These are phyloP conservation scores for Macrocybe gigantea DNA, from an alignment of 768 basidiomycete genomes.

Conservation along the genomic window DNA sequence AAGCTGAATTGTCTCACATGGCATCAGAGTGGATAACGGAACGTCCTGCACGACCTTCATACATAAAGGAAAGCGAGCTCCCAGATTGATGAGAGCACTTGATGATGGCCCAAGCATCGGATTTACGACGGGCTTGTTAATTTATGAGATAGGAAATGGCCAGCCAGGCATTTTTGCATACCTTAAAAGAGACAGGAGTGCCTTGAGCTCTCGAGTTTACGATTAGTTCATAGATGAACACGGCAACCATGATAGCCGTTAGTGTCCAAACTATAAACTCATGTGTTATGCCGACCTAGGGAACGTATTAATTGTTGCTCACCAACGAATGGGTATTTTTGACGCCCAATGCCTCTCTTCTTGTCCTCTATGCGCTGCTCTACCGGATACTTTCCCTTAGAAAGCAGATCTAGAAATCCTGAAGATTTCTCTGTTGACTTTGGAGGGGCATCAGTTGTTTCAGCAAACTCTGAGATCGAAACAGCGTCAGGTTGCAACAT, in stretches of 20 bases:
- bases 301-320: constrained; percentile 8
- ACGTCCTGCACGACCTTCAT: constrained; percentile 70
- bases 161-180: constrained; percentile 16
- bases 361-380: constrained; percentile 87
- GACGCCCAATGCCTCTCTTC: constrained; percentile 77
- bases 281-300: constrained; percentile 7
- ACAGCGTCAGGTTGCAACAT: not conserved
- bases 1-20: not conserved
- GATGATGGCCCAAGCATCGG: constrained; percentile 89
- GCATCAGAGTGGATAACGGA: constrained; percentile 45
- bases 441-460: constrained; percentile 32
- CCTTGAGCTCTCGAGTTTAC: constrained; percentile 74
- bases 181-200: constrained; percentile 81
- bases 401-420: constrained; percentile 37
- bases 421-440: constrained; percentile 32
- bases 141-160: not conserved
- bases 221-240: constrained; percentile 84
- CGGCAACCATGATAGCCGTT: constrained; percentile 59
- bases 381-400: constrained; percentile 49
- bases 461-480: constrained; percentile 51
- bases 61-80: constrained; percentile 90
- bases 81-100: constrained; percentile 78
- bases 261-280: constrained; percentile 49
- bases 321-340: constrained; percentile 78
- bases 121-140: constrained; percentile 66